Evolutionary conservation across 805 yeast genomes (phyloP).

Genomic region (Ogataea salicorniae): DNA sequence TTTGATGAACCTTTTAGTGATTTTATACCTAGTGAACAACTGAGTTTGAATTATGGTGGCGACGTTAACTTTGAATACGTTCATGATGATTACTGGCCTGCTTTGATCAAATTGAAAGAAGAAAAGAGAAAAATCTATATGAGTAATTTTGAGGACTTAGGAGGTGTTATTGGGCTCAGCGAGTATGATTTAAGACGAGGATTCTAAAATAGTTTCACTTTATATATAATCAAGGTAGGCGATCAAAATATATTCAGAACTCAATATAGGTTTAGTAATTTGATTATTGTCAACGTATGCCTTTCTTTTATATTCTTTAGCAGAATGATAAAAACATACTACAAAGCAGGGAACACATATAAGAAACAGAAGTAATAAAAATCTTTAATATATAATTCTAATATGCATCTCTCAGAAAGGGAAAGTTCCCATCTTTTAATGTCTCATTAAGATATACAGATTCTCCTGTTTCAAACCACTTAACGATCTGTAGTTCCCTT

Average conservation of each 20-base stretch:
- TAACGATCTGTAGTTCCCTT: constrained; percentile 89
- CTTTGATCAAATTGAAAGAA: constrained; percentile 53
- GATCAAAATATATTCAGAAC: too few relatives aligned
- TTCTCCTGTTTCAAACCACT: constrained; percentile 90
- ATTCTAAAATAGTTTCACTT: not conserved
- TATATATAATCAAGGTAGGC: not conserved
- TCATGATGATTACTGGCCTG: constrained; percentile 80
- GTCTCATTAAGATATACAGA: constrained; percentile 85
- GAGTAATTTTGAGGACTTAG: constrained; percentile 65
- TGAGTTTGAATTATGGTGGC: constrained; percentile 84
- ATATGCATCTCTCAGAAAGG: too few relatives aligned
- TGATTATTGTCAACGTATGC: not conserved
- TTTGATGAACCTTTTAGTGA: constrained; percentile 84
- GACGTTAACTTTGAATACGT: constrained; percentile 75
- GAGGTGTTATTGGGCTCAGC: constrained; percentile 70
- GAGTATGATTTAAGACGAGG: constrained; percentile 69
- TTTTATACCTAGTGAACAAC: constrained; percentile 75
- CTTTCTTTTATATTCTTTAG: too few relatives aligned
- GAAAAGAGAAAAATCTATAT: constrained; percentile 53
- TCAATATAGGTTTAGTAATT: not conserved
- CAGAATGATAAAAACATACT: too few relatives aligned
- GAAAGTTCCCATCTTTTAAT: constrained; percentile 7
- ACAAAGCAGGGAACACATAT: not conserved
- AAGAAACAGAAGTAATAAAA: not conserved
- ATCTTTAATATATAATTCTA: not conserved